These are phyloP conservation scores for Botryosphaeria dothidea DNA, from an alignment of 2,329 filamentous ascomycete species.

Conservation along the genomic window DNA sequence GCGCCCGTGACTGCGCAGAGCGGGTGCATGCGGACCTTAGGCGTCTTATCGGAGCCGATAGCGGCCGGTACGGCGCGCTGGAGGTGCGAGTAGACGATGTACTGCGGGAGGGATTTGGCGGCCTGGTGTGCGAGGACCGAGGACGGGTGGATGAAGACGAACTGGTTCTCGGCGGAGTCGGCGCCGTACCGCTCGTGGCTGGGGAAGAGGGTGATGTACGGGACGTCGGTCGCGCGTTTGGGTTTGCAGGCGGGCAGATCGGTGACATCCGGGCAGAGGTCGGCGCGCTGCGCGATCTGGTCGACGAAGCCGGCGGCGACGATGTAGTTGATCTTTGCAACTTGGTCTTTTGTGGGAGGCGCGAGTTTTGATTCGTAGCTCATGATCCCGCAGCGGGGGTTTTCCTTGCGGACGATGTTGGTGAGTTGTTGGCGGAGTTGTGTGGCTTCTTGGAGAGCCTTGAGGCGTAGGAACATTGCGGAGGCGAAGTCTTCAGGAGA, in stretches of 20 bases:
- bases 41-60: conserved; percentile 37
- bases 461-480: conserved; percentile 80
- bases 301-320: conserved; percentile 91
- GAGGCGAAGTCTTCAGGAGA: conserved; percentile 72
- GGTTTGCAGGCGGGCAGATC: conserved; percentile 66
- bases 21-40: conserved; percentile 81
- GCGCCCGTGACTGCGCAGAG: conserved; percentile 75
- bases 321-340: conserved; percentile 85
- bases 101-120: conserved; percentile 75
- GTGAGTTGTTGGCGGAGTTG: conserved; percentile 83
- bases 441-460: conserved; percentile 81
- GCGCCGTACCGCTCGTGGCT: conserved; percentile 47
- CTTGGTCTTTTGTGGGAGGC: conserved; percentile 62
- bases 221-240: conserved; percentile 84
- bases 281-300: conserved; percentile 87
- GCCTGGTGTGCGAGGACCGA: conserved; percentile 72
- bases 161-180: conserved; percentile 57
- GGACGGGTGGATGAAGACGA: conserved; percentile 85
- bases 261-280: conserved; percentile 63
- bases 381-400: conserved; percentile 51
- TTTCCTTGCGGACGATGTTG: conserved; percentile 74
- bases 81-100: conserved; percentile 83
- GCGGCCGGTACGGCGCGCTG: conserved; percentile 63
- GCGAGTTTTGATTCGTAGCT: conserved; percentile 53
- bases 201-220: conserved; percentile 83